Base-by-base conservation (phyloP, 2,329 filamentous ascomycete genomes). In the Talaromyces islandicus region DNA sequence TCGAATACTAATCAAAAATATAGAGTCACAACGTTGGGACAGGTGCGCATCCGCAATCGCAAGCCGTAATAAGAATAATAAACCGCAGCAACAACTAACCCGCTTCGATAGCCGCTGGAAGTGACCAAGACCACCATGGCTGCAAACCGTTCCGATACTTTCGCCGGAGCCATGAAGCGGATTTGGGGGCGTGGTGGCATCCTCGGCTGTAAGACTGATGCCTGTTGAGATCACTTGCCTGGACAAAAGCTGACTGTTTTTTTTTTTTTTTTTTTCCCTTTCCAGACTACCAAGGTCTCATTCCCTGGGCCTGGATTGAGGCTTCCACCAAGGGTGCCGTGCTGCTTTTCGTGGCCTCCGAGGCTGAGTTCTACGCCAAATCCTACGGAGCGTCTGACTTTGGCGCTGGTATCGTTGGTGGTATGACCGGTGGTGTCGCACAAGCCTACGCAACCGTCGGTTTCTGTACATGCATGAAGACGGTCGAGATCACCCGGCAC, bases 381-480 rank as follows among this genome's bases (percentile, higher is more conserved):
- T 81, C 83, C 67, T 85, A 88, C 64, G 94, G 94, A 68, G 93
- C 92, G 64, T 86, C 84, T 70, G 89, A 95, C 77, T 97, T 99
- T 77, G 82, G 89, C 56, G 86, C 88, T 68, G 94, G 94, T 74
- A 97, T 99, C 80, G 75, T 83, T 32, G 94, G 94, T 71, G 94
- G 94, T 78, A 91, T 99, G 83, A 84, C 87, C 24, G 94, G 94
- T 75, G 94, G 94, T 84, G 87, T 99, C 62, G 94, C 93, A 53
- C 94, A 99, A 81, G 94, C 94, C 62, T 99, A 99, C 77, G 94
- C 94, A 67, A 99, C 94, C 76, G 99, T 99, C 93, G 94, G 94
- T 68, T 99, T 99, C 87, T 99, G 94, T 81, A 99, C 94, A 64
- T 99, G 94, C 86, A 99, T 99, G 94, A 99, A 99, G 88, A 99